Evolutionary conservation across 2,329 filamentous ascomycete genomes (phyloP).

Genomic region (Penicillium digitatum): DNA sequence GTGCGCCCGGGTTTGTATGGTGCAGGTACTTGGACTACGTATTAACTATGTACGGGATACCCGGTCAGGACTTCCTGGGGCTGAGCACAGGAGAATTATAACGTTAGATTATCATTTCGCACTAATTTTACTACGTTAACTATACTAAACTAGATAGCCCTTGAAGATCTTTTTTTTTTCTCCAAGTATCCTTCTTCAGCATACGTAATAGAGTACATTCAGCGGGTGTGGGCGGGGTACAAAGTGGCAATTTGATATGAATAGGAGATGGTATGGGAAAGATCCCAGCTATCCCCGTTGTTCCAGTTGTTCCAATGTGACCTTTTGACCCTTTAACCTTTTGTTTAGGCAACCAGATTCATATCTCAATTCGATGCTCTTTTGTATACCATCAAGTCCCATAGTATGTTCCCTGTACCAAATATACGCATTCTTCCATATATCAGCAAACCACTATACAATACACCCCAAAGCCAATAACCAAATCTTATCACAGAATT

Average conservation of each 20-base stretch:
- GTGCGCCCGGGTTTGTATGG: conserved; percentile 18
- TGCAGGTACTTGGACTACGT: conserved; percentile 19
- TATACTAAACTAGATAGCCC: not conserved
- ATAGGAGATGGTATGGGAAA: not conserved
- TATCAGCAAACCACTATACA: not conserved
- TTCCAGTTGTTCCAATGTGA: not conserved
- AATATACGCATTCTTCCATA: not conserved
- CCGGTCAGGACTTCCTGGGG: conserved; percentile 15
- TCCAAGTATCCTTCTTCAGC: not conserved
- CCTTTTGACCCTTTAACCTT: too few relatives aligned
- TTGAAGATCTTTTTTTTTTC: not conserved
- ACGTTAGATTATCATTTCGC: not conserved
- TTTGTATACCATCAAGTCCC: not conserved
- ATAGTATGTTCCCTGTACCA: not conserved
- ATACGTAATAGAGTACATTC: conserved; percentile 2
- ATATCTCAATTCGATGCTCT: too few relatives aligned
- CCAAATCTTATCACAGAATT: not conserved
- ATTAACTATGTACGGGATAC: conserved; percentile 17
- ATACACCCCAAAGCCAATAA: not conserved
- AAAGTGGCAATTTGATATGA: conserved; percentile 3
- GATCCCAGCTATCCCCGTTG: not conserved
- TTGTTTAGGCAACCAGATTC: not conserved
- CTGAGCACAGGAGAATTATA: conserved; percentile 19
- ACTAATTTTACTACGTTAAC: not conserved
- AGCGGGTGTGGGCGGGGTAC: conserved; percentile 7